Evolutionary conservation across 139 green algal genomes (phyloP).

Genomic region (Spirogloea muscicola): DNA sequence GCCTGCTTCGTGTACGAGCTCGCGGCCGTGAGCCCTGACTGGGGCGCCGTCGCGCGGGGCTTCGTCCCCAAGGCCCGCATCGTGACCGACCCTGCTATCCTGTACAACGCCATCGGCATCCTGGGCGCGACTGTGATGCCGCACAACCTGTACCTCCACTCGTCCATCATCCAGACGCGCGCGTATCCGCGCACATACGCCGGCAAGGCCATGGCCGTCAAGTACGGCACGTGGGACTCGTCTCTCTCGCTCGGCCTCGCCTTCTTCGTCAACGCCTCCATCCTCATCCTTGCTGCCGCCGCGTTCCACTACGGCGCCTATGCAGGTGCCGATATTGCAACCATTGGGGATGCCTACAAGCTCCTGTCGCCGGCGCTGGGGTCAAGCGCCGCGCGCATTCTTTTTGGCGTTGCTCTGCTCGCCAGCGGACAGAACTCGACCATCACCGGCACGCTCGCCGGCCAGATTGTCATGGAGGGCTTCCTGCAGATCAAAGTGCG

Average conservation of each 20-base stretch:
- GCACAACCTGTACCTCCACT: slow-evolving; percentile 86
- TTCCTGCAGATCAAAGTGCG: slow-evolving; percentile 50
- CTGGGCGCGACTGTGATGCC: slow-evolving; percentile 46
- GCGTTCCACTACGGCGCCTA: slow-evolving; percentile 53
- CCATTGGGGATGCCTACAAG: slow-evolving; percentile 56
- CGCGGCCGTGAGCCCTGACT: slow-evolving; percentile 3
- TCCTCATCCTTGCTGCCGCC: slow-evolving; percentile 61
- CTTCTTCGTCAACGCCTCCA: slow-evolving; percentile 66
- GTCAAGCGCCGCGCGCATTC: slow-evolving; percentile 42
- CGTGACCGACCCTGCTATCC: slow-evolving; percentile 24
- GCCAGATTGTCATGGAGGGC: slow-evolving; percentile 75
- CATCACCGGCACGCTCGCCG: slow-evolving; percentile 74
- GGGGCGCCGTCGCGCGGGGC: slow-evolving; percentile 9
- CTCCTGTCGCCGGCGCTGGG: slow-evolving; percentile 55
- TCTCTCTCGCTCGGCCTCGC: slow-evolving; percentile 56
- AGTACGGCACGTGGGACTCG: slow-evolving; percentile 58
- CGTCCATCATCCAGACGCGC: slow-evolving; percentile 51
- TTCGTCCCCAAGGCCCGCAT: slow-evolving; percentile 8
- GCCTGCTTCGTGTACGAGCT: slow-evolving; percentile 38
- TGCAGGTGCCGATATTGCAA: not conserved
- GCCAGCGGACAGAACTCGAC: slow-evolving; percentile 62
- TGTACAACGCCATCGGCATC: slow-evolving; percentile 35
- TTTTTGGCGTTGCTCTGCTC: slow-evolving; percentile 48
- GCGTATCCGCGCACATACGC: slow-evolving; percentile 48
- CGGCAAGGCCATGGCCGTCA: slow-evolving; percentile 53